Evolutionary conservation across 2,329 filamentous ascomycete species (phyloP).

Genomic region (Cladosporium sp.): DNA sequence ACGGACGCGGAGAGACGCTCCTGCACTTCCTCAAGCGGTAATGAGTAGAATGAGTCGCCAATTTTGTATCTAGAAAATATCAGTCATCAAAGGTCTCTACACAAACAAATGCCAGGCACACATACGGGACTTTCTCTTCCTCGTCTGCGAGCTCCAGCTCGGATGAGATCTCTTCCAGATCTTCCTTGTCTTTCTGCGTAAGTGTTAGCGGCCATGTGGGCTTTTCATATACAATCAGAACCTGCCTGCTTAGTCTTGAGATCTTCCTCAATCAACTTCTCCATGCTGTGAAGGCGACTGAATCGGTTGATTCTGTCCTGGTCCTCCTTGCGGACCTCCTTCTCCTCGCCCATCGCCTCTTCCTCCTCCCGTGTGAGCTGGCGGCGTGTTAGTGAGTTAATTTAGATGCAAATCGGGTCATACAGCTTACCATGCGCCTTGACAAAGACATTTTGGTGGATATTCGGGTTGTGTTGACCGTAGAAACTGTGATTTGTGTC

Average conservation of each 20-base stretch:
- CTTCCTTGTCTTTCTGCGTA: conserved; percentile 92
- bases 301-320: conserved; percentile 99
- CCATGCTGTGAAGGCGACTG: conserved; percentile 87
- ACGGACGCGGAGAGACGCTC: conserved; percentile 74
- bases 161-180: conserved; percentile 85
- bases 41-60: conserved; percentile 89
- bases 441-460: conserved; percentile 36
- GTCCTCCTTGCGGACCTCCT: conserved; percentile 92
- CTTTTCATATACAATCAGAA: conserved; percentile 15
- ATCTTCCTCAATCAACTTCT: conserved; percentile 75
- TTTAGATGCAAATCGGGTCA: not conserved
- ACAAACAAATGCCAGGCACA: conserved; percentile 27
- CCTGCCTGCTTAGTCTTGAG: conserved; percentile 75
- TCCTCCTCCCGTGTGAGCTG: conserved; percentile 95
- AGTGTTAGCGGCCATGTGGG: conserved; percentile 14
- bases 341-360: conserved; percentile 72
- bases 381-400: not conserved
- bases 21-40: conserved; percentile 82
- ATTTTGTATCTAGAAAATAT: conserved; percentile 77
- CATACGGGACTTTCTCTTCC: conserved; percentile 87
- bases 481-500: not conserved
- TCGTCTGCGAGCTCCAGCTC: conserved; percentile 95
- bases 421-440: conserved; percentile 44
- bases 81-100: not conserved
- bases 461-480: conserved; percentile 13